These are phyloP conservation scores for Silybum marianum DNA, from an alignment of 129 eudicot species.

Conservation along the genomic window DNA sequence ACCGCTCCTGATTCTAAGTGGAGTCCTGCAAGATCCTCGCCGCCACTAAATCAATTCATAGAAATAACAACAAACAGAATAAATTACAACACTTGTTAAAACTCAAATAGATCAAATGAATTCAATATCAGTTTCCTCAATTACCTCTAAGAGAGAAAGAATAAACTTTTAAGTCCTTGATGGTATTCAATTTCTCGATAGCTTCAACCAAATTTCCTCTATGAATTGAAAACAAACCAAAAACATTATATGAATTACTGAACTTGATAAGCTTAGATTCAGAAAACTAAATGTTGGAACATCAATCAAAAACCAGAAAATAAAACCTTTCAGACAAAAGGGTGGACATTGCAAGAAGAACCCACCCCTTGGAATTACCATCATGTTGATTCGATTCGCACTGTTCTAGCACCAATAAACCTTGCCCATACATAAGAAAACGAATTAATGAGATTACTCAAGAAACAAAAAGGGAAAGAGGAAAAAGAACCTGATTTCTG, in stretches of 20 bases:
- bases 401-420: conserved; percentile 76
- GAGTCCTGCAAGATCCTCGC: conserved; percentile 83
- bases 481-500: conserved; percentile 63
- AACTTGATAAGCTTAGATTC: neutral
- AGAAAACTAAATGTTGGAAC: neutral
- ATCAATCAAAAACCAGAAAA: neutral
- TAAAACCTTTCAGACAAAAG: conserved; percentile 67
- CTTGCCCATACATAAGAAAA: conserved; percentile 38
- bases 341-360: conserved; percentile 72
- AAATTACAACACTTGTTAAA: neutral
- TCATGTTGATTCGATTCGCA: conserved; percentile 70
- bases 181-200: conserved; percentile 52
- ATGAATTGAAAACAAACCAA: neutral
- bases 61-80: neutral
- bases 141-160: conserved; percentile 68
- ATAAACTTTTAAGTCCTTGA: conserved; percentile 47
- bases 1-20: conserved; percentile 68
- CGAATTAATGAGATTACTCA: neutral
- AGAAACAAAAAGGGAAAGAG: too few relatives aligned
- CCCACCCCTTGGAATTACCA: conserved; percentile 62
- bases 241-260: neutral
- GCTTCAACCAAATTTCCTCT: conserved; percentile 75
- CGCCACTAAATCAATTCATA: conserved; percentile 57
- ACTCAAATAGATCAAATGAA: neutral
- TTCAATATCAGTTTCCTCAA: neutral